Conservation (phyloP, 2,329 filamentous ascomycete species). For the Escovopsis sp. region DNA sequence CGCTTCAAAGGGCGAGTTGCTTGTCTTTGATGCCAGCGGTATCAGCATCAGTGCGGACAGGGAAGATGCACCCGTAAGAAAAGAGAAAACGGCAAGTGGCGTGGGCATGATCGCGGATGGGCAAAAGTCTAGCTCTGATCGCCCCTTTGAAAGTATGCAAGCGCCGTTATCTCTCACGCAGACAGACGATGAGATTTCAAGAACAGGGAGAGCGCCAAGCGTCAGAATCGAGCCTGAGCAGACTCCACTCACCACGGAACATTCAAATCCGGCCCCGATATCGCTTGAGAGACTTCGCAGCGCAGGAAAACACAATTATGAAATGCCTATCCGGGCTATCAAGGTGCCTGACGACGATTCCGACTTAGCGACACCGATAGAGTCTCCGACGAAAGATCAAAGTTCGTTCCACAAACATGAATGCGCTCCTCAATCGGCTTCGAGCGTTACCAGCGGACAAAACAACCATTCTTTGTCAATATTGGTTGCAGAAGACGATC, state of each 20-base stretch:
- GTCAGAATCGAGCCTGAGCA: no score
- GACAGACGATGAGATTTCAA: no score
- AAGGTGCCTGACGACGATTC: constrained; percentile 34
- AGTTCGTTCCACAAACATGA: no score
- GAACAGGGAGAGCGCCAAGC: no score
- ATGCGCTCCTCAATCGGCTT: no score
- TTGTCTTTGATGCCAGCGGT: constrained; percentile 37
- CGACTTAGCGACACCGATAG: background rate
- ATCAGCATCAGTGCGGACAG: constrained; percentile 8
- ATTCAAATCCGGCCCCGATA: no score
- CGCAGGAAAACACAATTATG: constrained; percentile 15
- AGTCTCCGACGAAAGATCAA: no score
- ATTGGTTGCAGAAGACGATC: constrained; percentile 76
- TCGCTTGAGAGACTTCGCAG: no score
- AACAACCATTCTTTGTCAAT: constrained; percentile 34
- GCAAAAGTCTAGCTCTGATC: constrained; percentile 47
- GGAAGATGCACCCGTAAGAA: constrained; percentile 5
- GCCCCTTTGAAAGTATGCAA: constrained; percentile 58
- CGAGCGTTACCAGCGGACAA: no score
- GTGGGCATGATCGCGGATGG: no score
- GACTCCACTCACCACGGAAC: no score
- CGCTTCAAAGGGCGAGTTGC: constrained; percentile 37
- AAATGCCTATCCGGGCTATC: constrained; percentile 30
- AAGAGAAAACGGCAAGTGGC: constrained; percentile 9
- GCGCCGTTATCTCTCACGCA: constrained; percentile 32